Base-by-base conservation (phyloP, 2,329 filamentous ascomycete genomes). In the Aspergillus texensis region DNA sequence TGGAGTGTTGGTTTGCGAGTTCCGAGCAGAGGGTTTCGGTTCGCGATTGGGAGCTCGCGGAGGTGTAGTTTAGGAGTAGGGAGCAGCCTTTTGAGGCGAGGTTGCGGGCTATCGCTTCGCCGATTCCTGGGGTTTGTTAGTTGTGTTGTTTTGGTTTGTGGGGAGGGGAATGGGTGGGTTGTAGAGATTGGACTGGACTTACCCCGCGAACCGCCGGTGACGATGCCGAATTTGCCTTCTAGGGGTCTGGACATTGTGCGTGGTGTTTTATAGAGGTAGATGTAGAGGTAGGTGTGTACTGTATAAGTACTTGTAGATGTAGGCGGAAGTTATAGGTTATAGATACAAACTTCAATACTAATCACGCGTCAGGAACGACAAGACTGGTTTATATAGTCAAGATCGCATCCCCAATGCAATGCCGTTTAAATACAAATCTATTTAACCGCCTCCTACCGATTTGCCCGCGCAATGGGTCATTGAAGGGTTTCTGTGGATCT, bases 121-220 rank as follows among this genome's bases (percentile, higher is more conserved):
- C 92, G 71, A 95, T 94, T 68, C 92, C 92, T 93, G 67, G 10
- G 16, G 4, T 36, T 28, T 21, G 19, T 36, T 54, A 34, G 19
- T 16, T 54, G 28, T 6, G 26, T 34, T 26, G 19, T 11, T 16
- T 61, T 21, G 50, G 34, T 26, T 5, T 26, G 61, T 58, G 61
- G 64, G n/a, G 45, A 60, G 60, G 16, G 19, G 50, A 45, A 52
- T 45, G 11, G 50, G 39, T 57, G 39, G n/a, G 21, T 24, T 26
- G 45, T 21, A 21, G 43, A 50, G 34, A 6, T 46, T 62, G n/a
- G 36, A 45, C 53, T 21, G 57, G 54, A 56, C 71, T 65, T 82
- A 92, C 91, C 91, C 82, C 92, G 82, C 62, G 91, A 93, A 64
- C 88, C 90, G 62, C 92, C 92, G 1, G 92, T 95, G 54, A 95